Evolutionary conservation across 1,284 basidiomycete species (phyloP).

Genomic region (Cutaneotrichosporon sp.): DNA sequence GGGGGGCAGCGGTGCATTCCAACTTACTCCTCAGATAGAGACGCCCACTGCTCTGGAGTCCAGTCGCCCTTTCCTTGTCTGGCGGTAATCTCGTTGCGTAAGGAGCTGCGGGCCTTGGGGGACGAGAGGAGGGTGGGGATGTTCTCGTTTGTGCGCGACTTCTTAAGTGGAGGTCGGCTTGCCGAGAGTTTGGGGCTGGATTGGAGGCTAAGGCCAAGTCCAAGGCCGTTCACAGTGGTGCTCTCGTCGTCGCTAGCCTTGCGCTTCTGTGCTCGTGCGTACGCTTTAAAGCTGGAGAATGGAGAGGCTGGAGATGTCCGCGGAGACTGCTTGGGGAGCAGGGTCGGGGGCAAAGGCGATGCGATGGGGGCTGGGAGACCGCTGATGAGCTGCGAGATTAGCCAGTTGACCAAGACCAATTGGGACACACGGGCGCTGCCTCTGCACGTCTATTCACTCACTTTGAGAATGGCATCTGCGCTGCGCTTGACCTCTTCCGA

Average conservation of each 20-base stretch:
- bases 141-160: constrained; percentile 9
- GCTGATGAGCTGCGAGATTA: constrained; percentile 25
- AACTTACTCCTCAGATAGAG: constrained; percentile 6
- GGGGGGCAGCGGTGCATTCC: too few relatives aligned
- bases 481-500: constrained; percentile 21
- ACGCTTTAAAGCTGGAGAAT: constrained; percentile 16
- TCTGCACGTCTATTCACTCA: too few relatives aligned
- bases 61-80: constrained; percentile 14
- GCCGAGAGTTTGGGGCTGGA: background rate
- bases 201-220: constrained; percentile 16
- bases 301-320: background rate
- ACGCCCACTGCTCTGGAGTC: constrained; percentile 19
- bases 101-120: constrained; percentile 7
- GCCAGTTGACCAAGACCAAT: too few relatives aligned
- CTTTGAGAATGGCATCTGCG: constrained; percentile 33
- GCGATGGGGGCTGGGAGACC: constrained; percentile 36
- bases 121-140: background rate
- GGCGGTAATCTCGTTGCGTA: constrained; percentile 22
- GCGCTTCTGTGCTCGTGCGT: constrained; percentile 16
- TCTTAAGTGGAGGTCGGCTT: constrained; percentile 13
- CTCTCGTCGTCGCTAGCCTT: constrained; percentile 5
- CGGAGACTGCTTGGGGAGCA: background rate
- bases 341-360: constrained; percentile 16
- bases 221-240: constrained; percentile 18
- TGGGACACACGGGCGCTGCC: too few relatives aligned